Evolutionary conservation across 176 grass and related monocot species (phyloP).

Genomic region (Ensete ventricosum): DNA sequence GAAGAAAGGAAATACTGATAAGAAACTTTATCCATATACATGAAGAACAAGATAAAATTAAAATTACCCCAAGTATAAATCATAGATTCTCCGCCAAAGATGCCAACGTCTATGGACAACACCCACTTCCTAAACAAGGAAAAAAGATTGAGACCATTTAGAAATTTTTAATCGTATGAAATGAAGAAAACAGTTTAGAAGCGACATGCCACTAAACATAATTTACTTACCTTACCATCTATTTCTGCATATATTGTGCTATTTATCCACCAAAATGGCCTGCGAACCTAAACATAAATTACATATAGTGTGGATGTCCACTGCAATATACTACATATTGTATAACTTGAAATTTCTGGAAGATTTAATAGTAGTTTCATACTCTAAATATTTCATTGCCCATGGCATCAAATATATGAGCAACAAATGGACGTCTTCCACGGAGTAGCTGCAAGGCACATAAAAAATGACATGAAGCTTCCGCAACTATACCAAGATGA

Average conservation of each 20-base stretch:
- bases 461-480: not conserved
- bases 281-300: conserved; percentile 58
- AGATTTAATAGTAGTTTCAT: conserved; percentile 16
- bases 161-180: not conserved
- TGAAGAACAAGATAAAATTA: not conserved
- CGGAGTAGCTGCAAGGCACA: conserved; percentile 55
- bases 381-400: conserved; percentile 90
- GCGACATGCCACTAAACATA: conserved; percentile 10
- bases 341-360: not conserved
- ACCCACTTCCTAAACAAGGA: conserved; percentile 61
- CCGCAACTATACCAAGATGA: not conserved
- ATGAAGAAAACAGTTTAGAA: conserved; percentile 20
- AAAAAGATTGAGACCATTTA: conserved; percentile 28
- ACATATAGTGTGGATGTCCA: not conserved
- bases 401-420: conserved; percentile 61
- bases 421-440: conserved; percentile 74
- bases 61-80: conserved; percentile 92
- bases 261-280: conserved; percentile 96
- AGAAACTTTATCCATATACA: conserved; percentile 12
- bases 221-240: conserved; percentile 62
- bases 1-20: conserved; percentile 16
- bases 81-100: conserved; percentile 97
- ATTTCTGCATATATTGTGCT: conserved; percentile 96
- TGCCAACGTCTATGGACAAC: conserved; percentile 97
- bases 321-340: not conserved